Base-by-base conservation (phyloP, 2,329 filamentous ascomycete genomes). In the Monilinia polystroma region DNA sequence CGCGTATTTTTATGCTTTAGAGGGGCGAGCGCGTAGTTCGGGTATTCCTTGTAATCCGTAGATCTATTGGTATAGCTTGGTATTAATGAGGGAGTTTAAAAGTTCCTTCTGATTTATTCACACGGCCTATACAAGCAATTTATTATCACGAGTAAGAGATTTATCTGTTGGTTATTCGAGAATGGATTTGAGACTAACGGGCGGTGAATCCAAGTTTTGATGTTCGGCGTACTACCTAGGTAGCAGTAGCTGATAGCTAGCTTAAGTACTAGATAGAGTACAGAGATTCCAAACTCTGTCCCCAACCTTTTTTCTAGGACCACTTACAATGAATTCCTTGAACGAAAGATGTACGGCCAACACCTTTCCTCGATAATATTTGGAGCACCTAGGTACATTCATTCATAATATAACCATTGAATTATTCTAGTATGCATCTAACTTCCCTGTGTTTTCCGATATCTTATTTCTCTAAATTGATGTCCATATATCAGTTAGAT, bases 1-100 rank as follows among this genome's bases (percentile, higher is more conserved):
- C 47, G 63, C 54, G 53, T 41, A 45, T 53, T 66, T 66, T 66
- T 60, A 12, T 11, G 26, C 12, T n/a, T 52, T 43, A 49, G 55
- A 62, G 55, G 35, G 64, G 64, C 32, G 55, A 49, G 55, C 43
- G 63, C 47, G 47, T 41, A n/a, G 26, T 20, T 60, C 10, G 47
- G 47, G 8, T 62, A 32, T 60, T 53, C 8, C 20, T 52, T 54
- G 14, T 63, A 43, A 43, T 8, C 26, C 35, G 49, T 41, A 43
- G 26, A 18, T 43, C 12, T 43, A 41, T 51, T 26, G 7, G 4
- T 52, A 29, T 43, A 16, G 11, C 12, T 14, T 43, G 16, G 12
- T 14, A 41, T 63, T 43, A 18, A 43, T 55, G 16, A 16, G 23
- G 16, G 35, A 53, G 12, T 55, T 26, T 41, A 20, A 10, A 10